A percentile compares a stretch with the other conserved stretches of the same genome.
Conservation (phyloP, 1,284 basidiomycete genomes). For the Leccinum colubrinum region DNA sequence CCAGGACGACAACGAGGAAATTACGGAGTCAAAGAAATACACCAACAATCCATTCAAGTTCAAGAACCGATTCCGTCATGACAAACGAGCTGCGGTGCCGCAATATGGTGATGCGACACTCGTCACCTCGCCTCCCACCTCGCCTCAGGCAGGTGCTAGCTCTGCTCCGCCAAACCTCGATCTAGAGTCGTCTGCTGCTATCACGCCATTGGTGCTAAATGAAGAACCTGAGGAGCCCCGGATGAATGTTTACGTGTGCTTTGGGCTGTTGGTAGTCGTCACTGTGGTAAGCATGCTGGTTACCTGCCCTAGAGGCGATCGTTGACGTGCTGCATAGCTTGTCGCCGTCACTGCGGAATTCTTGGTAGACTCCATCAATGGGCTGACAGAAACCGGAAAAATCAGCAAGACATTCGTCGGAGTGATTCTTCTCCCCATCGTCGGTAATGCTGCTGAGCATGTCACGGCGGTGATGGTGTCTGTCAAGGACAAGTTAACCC, state of each 20-base stretch:
- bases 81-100: slow-evolving; percentile 3
- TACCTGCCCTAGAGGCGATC: background rate
- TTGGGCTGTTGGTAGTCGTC: slow-evolving; percentile 54
- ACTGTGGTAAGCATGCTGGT: slow-evolving; percentile 53
- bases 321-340: slow-evolving; percentile 34
- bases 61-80: slow-evolving; percentile 10
- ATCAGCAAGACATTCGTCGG: slow-evolving; percentile 81
- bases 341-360: slow-evolving; percentile 79
- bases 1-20: slow-evolving; percentile 44
- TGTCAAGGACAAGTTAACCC: slow-evolving; percentile 71
- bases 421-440: slow-evolving; percentile 83
- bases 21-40: slow-evolving; percentile 24
- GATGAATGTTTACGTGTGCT: slow-evolving; percentile 51
- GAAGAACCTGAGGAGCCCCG: slow-evolving; percentile 58
- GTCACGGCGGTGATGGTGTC: slow-evolving; percentile 84
- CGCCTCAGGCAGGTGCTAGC: slow-evolving; percentile 1
- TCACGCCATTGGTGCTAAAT: slow-evolving; percentile 8
- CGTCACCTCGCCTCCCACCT: slow-evolving; percentile 14
- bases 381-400: slow-evolving; percentile 47
- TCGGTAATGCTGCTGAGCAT: slow-evolving; percentile 76
- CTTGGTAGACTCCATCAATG: slow-evolving; percentile 78
- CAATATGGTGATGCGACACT: background rate
- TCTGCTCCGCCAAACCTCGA: slow-evolving; percentile 1
- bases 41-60: slow-evolving; percentile 29
- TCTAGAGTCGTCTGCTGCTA: slow-evolving; percentile 9